A percentile compares a stretch with the other conserved stretches of the same genome.
Evolutionary conservation across 371 early-diverging fungal genomes (phyloP).

Genomic region (Rhizopus stolonifer): DNA sequence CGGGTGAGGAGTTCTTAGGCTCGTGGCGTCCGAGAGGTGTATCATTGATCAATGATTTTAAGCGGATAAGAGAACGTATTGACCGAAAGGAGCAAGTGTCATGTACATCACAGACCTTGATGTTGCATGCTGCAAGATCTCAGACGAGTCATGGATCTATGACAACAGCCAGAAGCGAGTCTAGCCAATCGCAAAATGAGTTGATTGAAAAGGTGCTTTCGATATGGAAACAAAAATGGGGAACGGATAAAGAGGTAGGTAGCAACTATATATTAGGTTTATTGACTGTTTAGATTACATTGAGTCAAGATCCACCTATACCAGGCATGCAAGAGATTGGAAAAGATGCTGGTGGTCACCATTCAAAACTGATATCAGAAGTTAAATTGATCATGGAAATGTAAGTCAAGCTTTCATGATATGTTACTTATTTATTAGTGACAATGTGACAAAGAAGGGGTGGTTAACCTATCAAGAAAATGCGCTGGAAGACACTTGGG

Average conservation of each 20-base stretch:
- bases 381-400: conserved; percentile 55
- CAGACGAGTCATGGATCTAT: conserved; percentile 27
- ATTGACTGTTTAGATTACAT: conserved; percentile 39
- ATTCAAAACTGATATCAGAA: conserved; percentile 54
- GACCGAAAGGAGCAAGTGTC: conserved; percentile 36
- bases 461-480: conserved; percentile 64
- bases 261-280: conserved; percentile 3
- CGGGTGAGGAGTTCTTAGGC: conserved; percentile 78
- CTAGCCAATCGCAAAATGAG: conserved; percentile 18
- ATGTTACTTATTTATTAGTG: conserved; percentile 35
- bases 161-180: conserved; percentile 5
- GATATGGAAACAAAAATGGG: conserved; percentile 51
- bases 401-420: conserved; percentile 42
- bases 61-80: conserved; percentile 44
- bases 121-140: conserved; percentile 24
- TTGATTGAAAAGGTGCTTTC: conserved; percentile 40
- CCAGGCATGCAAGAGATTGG: conserved; percentile 41
- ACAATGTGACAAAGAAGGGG: conserved; percentile 58
- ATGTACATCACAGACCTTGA: conserved; percentile 29
- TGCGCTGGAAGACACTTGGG: conserved; percentile 67
- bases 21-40: conserved; percentile 78
- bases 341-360: conserved; percentile 16
- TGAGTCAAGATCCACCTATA: conserved; percentile 51
- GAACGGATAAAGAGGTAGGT: conserved; percentile 54
- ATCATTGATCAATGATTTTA: conserved; percentile 64